Base-by-base conservation (phyloP, 805 yeast genomes). In the Yarrowia bubula region DNA sequence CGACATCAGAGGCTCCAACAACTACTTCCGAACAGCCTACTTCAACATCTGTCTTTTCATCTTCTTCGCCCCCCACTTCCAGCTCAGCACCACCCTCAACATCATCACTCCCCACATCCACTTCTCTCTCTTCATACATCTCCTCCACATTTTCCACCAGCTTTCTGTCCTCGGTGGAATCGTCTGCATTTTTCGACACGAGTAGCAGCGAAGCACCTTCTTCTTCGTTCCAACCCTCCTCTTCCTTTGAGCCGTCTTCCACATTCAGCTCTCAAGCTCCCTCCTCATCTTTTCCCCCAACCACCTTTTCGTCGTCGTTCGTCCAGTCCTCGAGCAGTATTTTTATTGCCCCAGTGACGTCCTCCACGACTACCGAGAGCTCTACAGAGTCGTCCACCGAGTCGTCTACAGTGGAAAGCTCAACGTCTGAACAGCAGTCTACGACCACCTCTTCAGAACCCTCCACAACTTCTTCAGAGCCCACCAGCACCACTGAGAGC, bases 141-240 rank as follows among this genome's bases (percentile, higher is more conserved):
- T n/a, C 58, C 6, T 51, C 58, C 33, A 51, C 58, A 5, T n/a
- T 51, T 2, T 51, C 58, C 15, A 51, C 58, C 9, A 37, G 43
- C 4, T 51, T 51, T 10, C 43, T 51, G 33, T 51, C 58, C 9
- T 51, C 57, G 22, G 41, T 37, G 15, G 57, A 50, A 37, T 50
- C 58, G 43, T 22, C 58, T 51, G 58, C 58, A 51, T 51, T 22
- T 5, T 35, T 51, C 35, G 15, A 18, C 18, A 51, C 58, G 28
- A 35, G 42, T 4, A 14, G 14, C 11, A 5, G n/a, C 32, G 38
- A 32, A 38, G 5, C 5, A 7, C n/a, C 33, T 5, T 31, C 37
- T 8, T 47, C 53, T 8, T 47, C 51, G 1, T 9, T 15, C 8
- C 22, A 28, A 14, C 50, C 51, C 13, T 7, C 53, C 14, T 33